Conservation (phyloP, 495 filamentous ascomycete genomes). For the Penicillium flavigenum region DNA sequence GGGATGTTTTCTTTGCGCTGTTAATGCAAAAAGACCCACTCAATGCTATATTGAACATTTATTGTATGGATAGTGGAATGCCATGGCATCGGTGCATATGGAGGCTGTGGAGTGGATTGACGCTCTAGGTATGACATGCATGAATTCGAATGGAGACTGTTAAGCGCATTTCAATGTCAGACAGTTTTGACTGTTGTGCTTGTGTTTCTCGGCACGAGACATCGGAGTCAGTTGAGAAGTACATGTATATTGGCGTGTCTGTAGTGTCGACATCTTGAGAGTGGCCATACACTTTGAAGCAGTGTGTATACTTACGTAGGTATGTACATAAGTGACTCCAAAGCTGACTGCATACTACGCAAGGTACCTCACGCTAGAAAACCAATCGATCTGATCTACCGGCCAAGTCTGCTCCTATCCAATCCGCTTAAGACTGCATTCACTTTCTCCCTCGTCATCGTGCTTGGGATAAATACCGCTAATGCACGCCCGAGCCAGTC, state of each 20-base stretch:
- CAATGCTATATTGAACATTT: neutral
- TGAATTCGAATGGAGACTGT: slow-evolving; percentile 17
- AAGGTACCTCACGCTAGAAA: slow-evolving; percentile 10
- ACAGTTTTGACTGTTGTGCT: slow-evolving; percentile 10
- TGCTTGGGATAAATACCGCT: slow-evolving; percentile 21
- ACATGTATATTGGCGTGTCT: neutral
- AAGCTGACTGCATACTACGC: slow-evolving; percentile 8
- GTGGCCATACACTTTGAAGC: neutral
- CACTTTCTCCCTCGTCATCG: neutral
- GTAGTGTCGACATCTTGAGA: neutral
- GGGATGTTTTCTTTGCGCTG: neutral
- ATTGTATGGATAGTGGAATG: neutral
- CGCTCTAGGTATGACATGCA: slow-evolving; percentile 30
- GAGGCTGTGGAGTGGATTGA: slow-evolving; percentile 5
- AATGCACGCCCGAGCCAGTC: slow-evolving; percentile 24
- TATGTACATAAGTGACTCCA: neutral
- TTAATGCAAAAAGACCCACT: slow-evolving; percentile 5
- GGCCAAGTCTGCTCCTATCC: slow-evolving; percentile 14
- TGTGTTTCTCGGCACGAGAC: slow-evolving; percentile 11
- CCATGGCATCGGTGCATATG: neutral
- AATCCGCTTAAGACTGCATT: slow-evolving; percentile 3
- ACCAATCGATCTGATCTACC: slow-evolving; percentile 9
- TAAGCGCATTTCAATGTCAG: slow-evolving; percentile 10
- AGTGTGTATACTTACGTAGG: neutral
- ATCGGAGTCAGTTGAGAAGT: neutral